phyloP scores from a whole-genome alignment of 225 moss, liverwort and hornwort genomes.

The Marchantia paleacea region DNA sequence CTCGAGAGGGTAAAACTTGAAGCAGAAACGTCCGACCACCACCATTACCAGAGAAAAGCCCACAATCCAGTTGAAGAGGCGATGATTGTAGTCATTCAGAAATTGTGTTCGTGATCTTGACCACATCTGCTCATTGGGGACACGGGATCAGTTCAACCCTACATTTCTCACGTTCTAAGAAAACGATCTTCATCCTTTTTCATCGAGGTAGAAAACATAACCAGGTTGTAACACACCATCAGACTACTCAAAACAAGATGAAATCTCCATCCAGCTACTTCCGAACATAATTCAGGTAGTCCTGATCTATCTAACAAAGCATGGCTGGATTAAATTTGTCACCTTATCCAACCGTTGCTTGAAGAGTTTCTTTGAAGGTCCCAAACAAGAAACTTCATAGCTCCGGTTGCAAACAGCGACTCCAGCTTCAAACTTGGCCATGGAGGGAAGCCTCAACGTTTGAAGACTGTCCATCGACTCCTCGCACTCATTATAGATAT shows the following conservation, averaged over 20 bases:
- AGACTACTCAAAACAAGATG: background rate
- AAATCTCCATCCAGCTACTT: too few relatives aligned
- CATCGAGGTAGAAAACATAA: background rate
- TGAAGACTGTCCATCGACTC: slow-evolving; percentile 47
- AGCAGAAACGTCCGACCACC: slow-evolving; percentile 47
- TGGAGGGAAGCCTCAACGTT: slow-evolving; percentile 49
- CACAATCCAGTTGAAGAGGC: slow-evolving; percentile 59
- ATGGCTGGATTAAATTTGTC: background rate
- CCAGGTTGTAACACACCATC: background rate
- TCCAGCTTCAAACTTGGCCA: slow-evolving; percentile 57
- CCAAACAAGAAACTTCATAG: slow-evolving; percentile 37
- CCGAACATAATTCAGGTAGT: background rate
- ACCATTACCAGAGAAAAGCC: slow-evolving; percentile 49
- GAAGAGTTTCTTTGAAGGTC: slow-evolving; percentile 42
- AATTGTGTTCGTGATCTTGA: slow-evolving; percentile 44
- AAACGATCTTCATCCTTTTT: background rate
- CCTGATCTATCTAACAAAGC: background rate
- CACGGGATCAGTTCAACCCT: background rate
- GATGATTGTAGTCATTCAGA: slow-evolving; percentile 52
- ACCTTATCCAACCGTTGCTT: slow-evolving; percentile 52
- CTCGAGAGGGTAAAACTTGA: slow-evolving; percentile 52
- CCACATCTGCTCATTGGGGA: slow-evolving; percentile 42
- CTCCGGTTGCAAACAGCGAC: slow-evolving; percentile 42
- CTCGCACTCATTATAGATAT: slow-evolving; percentile 46
- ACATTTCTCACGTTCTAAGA: background rate